Evolutionary conservation across 2,329 filamentous ascomycete genomes (phyloP).

Genomic region (Xylaria sp.): DNA sequence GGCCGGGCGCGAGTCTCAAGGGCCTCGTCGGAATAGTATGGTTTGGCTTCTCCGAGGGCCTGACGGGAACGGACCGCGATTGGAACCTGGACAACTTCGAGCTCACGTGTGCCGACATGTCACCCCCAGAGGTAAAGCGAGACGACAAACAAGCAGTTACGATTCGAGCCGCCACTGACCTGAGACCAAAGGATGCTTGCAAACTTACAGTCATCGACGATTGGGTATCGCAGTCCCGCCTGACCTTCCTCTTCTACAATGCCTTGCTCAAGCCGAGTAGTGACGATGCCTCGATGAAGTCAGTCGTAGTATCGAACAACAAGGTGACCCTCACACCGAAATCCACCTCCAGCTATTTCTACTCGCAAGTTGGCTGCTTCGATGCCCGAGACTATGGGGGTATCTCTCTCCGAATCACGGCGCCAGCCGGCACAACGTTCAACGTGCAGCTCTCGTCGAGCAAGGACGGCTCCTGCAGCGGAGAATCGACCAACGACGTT

Average conservation of each 20-base stretch:
- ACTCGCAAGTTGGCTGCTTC: conserved; percentile 50
- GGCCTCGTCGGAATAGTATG: conserved; percentile 42
- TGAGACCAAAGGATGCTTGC: conserved; percentile 30
- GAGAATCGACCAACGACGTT: conserved; percentile 32
- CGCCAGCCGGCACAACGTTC: conserved; percentile 46
- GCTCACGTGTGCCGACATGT: conserved; percentile 37
- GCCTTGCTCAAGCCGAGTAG: conserved; percentile 50
- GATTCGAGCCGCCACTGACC: conserved; percentile 8
- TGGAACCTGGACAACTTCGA: conserved; percentile 47
- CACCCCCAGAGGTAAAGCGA: conserved; percentile 12
- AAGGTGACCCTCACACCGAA: conserved; percentile 48
- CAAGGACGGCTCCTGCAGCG: conserved; percentile 37
- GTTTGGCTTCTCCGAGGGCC: conserved; percentile 31
- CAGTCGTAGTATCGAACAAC: conserved; percentile 47
- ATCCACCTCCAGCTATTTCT: conserved; percentile 46
- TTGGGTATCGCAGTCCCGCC: conserved; percentile 56
- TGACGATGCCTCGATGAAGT: conserved; percentile 53
- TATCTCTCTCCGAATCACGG: conserved; percentile 51
- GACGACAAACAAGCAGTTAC: conserved; percentile 8
- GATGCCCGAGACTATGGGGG: conserved; percentile 49
- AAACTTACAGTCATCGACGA: conserved; percentile 49
- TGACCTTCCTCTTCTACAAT: conserved; percentile 58
- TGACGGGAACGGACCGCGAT: conserved; percentile 32
- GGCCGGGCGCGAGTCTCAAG: conserved; percentile 45
- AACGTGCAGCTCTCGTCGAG: conserved; percentile 47